These are phyloP conservation scores for Waitea zeae DNA, from an alignment of 1,284 basidiomycete genomes.

Conservation along the genomic window DNA sequence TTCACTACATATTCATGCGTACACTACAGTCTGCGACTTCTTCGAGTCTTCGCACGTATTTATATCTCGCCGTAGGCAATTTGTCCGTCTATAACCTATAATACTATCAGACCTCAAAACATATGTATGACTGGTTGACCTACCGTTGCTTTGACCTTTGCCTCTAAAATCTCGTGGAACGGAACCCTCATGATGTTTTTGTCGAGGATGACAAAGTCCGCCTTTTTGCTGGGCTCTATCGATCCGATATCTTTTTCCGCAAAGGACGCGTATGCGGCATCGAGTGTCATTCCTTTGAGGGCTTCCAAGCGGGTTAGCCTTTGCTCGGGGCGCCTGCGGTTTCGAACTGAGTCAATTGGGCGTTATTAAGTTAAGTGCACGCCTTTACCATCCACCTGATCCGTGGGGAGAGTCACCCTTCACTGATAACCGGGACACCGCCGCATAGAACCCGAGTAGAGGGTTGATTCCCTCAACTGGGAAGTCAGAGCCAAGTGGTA, in stretches of 20 bases:
- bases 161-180: constrained; percentile 32
- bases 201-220: constrained; percentile 75
- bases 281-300: constrained; percentile 73
- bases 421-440: constrained; percentile 54
- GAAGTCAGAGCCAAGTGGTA: constrained; percentile 83
- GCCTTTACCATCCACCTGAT: constrained; percentile 50
- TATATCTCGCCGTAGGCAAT: not conserved
- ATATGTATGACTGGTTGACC: not conserved
- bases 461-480: constrained; percentile 78
- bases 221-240: constrained; percentile 57
- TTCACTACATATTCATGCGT: no score
- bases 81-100: not conserved
- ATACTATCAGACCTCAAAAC: no score
- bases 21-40: no score
- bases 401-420: constrained; percentile 74
- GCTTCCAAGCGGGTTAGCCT: constrained; percentile 60
- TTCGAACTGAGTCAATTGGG: not conserved
- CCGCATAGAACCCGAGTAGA: constrained; percentile 74
- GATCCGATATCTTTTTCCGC: constrained; percentile 54
- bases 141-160: constrained; percentile 43
- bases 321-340: constrained; percentile 49
- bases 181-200: constrained; percentile 61
- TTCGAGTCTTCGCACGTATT: not conserved
- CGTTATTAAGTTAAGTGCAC: not conserved
- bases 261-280: constrained; percentile 78